phyloP scores from a whole-genome alignment of 169 alveolate species.

The Cryptosporidium sp. region DNA sequence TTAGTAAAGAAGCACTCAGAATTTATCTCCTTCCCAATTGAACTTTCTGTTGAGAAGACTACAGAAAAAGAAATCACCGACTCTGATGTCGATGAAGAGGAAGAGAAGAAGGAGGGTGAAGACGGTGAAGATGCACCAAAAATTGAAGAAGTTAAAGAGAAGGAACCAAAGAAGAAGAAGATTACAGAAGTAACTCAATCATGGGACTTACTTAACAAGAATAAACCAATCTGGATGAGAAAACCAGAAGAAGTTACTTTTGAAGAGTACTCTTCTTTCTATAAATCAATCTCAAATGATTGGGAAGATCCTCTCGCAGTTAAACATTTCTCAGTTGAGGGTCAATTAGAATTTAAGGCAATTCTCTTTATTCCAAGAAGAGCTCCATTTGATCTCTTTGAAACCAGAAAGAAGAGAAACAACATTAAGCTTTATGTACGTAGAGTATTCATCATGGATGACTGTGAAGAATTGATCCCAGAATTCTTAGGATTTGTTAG shows the following conservation, averaged over 20 bases:
- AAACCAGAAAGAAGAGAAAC: slow-evolving; percentile 98
- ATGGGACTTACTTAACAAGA: slow-evolving; percentile 97
- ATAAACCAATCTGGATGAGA: slow-evolving; percentile 99
- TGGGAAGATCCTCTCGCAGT: slow-evolving; percentile 99
- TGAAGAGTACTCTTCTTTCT: slow-evolving; percentile 99
- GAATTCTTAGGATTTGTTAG: slow-evolving; percentile 98
- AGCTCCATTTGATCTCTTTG: slow-evolving; percentile 99
- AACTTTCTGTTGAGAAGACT: slow-evolving; percentile 96
- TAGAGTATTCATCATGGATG: slow-evolving; percentile 99
- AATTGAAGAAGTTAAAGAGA: slow-evolving; percentile 86
- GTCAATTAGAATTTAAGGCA: slow-evolving; percentile 99
- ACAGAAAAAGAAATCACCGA: slow-evolving; percentile 98
- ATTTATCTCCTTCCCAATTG: slow-evolving; percentile 99
- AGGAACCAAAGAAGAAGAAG: slow-evolving; percentile 97
- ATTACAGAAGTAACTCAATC: slow-evolving; percentile 96
- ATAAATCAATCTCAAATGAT: slow-evolving; percentile 98
- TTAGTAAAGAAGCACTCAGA: slow-evolving; percentile 99
- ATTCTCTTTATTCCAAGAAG: slow-evolving; percentile 98
- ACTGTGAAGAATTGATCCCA: slow-evolving; percentile 99
- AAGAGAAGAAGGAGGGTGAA: slow-evolving; percentile 83
- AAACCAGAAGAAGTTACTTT: slow-evolving; percentile 97
- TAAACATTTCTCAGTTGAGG: slow-evolving; percentile 98
- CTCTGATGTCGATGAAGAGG: slow-evolving; percentile 95
- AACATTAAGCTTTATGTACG: slow-evolving; percentile 99
- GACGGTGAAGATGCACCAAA: slow-evolving; percentile 84